Percentiles rank a stretch among this genome's conserved stretches.
Evolutionary conservation across 2,329 filamentous ascomycete species (phyloP).

Genomic region (Amphichorda felina): DNA sequence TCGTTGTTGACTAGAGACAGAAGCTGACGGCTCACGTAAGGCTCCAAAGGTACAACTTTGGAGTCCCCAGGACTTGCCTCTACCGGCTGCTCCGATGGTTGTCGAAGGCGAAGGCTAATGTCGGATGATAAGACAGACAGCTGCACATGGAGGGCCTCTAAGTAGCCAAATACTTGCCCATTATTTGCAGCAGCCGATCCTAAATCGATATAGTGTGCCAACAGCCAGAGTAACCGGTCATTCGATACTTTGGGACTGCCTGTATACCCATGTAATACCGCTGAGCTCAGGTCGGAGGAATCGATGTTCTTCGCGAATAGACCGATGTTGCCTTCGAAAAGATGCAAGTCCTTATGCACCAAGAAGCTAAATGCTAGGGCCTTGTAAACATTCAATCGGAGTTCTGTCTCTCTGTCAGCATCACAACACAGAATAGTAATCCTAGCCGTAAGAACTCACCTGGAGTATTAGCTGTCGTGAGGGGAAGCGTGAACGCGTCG

Average conservation of each 20-base stretch:
- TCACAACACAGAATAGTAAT: neutral
- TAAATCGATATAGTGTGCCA: constrained; percentile 55
- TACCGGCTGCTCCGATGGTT: neutral
- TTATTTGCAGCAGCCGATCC: constrained; percentile 25
- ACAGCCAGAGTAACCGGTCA: constrained; percentile 45
- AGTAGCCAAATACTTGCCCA: constrained; percentile 25
- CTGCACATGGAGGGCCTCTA: constrained; percentile 41
- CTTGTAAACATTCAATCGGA: constrained; percentile 7
- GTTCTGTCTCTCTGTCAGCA: neutral
- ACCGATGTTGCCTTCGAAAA: constrained; percentile 27
- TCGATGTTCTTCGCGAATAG: constrained; percentile 24
- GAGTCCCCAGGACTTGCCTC: constrained; percentile 7
- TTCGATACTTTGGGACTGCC: constrained; percentile 9
- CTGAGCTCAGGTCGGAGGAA: constrained; percentile 25
- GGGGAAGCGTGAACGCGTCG: constrained; percentile 16
- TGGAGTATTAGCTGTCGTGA: constrained; percentile 7
- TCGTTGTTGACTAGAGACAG: constrained; percentile 62
- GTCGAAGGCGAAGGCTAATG: constrained; percentile 28
- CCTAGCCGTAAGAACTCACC: neutral
- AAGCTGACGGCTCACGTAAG: constrained; percentile 55
- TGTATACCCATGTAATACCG: constrained; percentile 24
- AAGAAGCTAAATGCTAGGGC: constrained; percentile 27
- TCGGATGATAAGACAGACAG: constrained; percentile 38
- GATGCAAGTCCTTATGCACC: constrained; percentile 18
- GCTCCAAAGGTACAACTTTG: constrained; percentile 19